Percentiles rank a stretch among this genome's conserved stretches.
These are phyloP conservation scores for Hippophae gyantsensis DNA, from an alignment of 306 rosid genomes.

Conservation along the genomic window DNA sequence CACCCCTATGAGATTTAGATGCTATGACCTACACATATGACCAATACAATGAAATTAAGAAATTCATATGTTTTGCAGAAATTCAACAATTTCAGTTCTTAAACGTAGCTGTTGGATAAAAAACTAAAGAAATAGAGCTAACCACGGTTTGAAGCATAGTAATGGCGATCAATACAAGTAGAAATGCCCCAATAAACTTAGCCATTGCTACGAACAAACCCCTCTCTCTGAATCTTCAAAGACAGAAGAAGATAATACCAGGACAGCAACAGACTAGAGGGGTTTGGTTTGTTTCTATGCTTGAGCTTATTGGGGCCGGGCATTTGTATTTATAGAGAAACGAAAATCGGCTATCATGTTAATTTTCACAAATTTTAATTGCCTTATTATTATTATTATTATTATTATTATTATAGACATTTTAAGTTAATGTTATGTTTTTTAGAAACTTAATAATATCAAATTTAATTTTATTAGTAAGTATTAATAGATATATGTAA, in stretches of 20 bases:
- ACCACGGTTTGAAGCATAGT: constrained; percentile 67
- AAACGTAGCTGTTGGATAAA: background rate
- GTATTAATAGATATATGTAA: too few species aligned
- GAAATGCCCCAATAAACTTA: constrained; percentile 33
- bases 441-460: too few species aligned
- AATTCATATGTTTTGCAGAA: background rate
- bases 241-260: constrained; percentile 2
- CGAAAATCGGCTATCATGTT: background rate
- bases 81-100: background rate
- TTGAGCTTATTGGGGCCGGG: background rate
- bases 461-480: too few species aligned
- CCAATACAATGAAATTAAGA: constrained; percentile 6
- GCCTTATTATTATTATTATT: too few species aligned
- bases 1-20: constrained; percentile 22
- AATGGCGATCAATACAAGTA: constrained; percentile 51
- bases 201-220: constrained; percentile 28
- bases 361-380: too few species aligned
- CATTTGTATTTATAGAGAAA: constrained; percentile 32
- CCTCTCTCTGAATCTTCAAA: constrained; percentile 2
- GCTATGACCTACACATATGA: constrained; percentile 46
- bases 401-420: too few species aligned
- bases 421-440: too few species aligned
- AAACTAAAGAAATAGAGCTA: background rate
- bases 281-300: constrained; percentile 11
- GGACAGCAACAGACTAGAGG: background rate